These are phyloP conservation scores for Closterium sp. DNA, from an alignment of 139 green algal species.

Conservation along the genomic window DNA sequence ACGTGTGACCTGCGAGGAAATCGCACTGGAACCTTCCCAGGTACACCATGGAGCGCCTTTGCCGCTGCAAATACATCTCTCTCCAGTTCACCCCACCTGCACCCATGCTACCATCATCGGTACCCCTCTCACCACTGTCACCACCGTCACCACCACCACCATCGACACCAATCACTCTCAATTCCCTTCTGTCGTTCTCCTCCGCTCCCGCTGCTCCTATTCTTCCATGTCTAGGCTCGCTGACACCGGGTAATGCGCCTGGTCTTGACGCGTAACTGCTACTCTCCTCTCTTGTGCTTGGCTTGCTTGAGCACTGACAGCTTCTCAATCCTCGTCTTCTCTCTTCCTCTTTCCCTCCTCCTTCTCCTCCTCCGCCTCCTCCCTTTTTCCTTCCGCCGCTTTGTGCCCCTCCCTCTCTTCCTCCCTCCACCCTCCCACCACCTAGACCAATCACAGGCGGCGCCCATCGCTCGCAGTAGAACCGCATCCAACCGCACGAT, in stretches of 20 bases:
- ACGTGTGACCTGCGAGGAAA: constrained; percentile 32
- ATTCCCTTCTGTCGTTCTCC: too few relatives aligned
- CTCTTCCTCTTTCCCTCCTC: neutral
- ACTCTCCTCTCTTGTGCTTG: neutral
- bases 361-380: neutral
- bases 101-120: neutral
- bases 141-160: neutral
- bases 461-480: constrained; percentile 34
- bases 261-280: neutral
- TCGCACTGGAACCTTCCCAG: constrained; percentile 30
- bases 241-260: neutral
- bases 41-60: constrained; percentile 12
- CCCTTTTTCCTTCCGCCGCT: neutral
- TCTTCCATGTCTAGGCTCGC: too few relatives aligned
- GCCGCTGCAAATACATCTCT: constrained; percentile 31
- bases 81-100: neutral
- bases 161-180: too few relatives aligned
- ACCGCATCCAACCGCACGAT: constrained; percentile 17
- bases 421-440: neutral
- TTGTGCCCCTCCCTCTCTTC: neutral
- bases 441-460: constrained; percentile 1
- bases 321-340: neutral
- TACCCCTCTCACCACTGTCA: neutral
- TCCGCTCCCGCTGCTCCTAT: too few relatives aligned
- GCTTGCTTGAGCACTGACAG: neutral